These are phyloP conservation scores for Botrytis squamosa DNA, from an alignment of 2,329 filamentous ascomycete species.

Conservation along the genomic window DNA sequence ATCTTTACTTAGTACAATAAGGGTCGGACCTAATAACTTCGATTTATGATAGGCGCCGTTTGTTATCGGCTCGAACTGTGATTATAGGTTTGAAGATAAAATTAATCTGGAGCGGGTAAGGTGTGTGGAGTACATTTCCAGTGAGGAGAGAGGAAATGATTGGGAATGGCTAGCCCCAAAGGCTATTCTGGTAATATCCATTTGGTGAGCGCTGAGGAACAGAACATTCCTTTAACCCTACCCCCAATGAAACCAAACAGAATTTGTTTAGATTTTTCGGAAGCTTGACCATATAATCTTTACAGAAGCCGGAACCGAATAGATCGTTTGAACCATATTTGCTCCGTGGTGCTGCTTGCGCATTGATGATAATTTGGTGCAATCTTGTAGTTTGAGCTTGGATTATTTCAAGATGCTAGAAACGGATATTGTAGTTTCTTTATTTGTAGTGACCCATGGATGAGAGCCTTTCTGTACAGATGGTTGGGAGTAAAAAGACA, in stretches of 20 bases:
- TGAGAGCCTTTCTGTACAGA: not conserved
- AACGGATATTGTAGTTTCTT: not conserved
- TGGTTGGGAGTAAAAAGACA: not conserved
- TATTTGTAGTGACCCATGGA: not conserved
- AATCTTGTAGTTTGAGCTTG: not conserved
- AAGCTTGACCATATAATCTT: not conserved
- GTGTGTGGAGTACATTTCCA: not conserved
- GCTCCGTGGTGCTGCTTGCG: not conserved
- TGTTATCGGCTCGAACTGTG: not conserved
- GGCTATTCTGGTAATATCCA: not conserved
- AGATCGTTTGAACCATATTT: not conserved
- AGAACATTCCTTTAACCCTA: not conserved
- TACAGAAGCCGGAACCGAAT: not conserved
- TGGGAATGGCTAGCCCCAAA: not conserved
- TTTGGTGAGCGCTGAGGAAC: not conserved
- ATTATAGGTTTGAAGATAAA: not conserved
- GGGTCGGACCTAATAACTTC: not conserved
- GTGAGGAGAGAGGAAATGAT: not conserved
- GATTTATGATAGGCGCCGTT: not conserved
- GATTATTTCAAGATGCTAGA: not conserved
- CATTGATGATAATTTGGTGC: not conserved
- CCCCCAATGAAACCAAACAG: not conserved
- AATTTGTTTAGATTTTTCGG: not conserved
- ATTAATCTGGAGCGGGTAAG: not conserved
- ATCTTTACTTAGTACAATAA: not conserved